Conservation (phyloP, 1,284 basidiomycete species). For the Ceratobasidium sp. region DNA sequence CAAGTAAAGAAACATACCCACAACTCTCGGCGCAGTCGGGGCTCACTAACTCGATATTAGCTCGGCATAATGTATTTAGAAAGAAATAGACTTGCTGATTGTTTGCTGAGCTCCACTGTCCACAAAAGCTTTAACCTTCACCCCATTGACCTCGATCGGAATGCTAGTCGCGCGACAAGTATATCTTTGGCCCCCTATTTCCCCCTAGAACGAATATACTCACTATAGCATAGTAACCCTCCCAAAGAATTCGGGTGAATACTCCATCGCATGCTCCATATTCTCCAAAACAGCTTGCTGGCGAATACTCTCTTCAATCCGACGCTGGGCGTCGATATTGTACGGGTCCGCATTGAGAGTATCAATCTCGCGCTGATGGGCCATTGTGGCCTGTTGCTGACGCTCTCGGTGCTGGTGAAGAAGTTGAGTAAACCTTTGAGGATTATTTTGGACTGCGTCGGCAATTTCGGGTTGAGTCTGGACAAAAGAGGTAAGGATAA, state of each 20-base stretch:
- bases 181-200: conserved; percentile 2
- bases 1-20: conserved; percentile 63
- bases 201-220: conserved; percentile 47
- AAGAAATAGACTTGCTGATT: conserved; percentile 72
- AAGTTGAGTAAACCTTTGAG: conserved; percentile 75
- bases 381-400: conserved; percentile 61
- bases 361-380: conserved; percentile 69
- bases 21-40: conserved; percentile 94
- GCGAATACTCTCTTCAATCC: conserved; percentile 93
- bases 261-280: conserved; percentile 90
- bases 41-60: conserved; percentile 67
- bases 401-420: conserved; percentile 68
- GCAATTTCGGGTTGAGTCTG: conserved; percentile 83
- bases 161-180: conserved; percentile 57
- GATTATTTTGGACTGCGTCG: conserved; percentile 70
- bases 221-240: conserved; percentile 96
- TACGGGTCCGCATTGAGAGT: conserved; percentile 85
- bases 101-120: conserved; percentile 97
- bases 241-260: conserved; percentile 92
- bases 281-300: conserved; percentile 92
- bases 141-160: conserved; percentile 89
- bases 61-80: conserved; percentile 26
- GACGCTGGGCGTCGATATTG: conserved; percentile 88
- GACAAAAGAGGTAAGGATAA: conserved; percentile 1
- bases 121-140: conserved; percentile 93